These are phyloP conservation scores for Atkinsonella texensis DNA, from an alignment of 2,329 filamentous ascomycete genomes.

Conservation along the genomic window DNA sequence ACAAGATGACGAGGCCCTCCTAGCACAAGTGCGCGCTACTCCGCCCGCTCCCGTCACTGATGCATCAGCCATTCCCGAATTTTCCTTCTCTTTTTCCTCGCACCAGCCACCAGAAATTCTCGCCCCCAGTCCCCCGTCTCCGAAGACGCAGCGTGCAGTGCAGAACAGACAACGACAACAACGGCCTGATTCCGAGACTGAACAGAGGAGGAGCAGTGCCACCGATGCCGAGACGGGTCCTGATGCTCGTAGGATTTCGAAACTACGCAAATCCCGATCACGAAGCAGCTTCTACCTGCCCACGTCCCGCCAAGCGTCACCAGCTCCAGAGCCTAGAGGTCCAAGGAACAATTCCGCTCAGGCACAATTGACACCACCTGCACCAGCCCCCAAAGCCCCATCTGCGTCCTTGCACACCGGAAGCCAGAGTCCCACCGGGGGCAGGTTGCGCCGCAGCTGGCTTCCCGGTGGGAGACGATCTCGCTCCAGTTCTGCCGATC, in stretches of 20 bases:
- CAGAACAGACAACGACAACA: conserved; percentile 9
- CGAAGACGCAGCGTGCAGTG: conserved; percentile 14
- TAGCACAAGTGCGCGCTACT: neutral
- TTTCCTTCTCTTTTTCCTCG: conserved; percentile 10
- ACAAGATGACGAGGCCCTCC: neutral
- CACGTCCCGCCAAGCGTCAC: conserved; percentile 18
- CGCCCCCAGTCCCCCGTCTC: conserved; percentile 18
- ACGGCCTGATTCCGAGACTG: conserved; percentile 9
- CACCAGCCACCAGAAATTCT: conserved; percentile 16
- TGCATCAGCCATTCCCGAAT: conserved; percentile 11
- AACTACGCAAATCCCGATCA: conserved; percentile 13
- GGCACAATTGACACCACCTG: conserved; percentile 12
- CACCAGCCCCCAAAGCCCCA: conserved; percentile 13
- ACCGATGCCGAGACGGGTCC: neutral
- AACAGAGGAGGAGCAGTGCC: neutral
- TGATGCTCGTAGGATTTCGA: conserved; percentile 17
- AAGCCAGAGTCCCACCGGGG: conserved; percentile 32
- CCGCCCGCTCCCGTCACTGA: conserved; percentile 8
- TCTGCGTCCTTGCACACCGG: conserved; percentile 17
- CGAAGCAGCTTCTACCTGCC: conserved; percentile 19
- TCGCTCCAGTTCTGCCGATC: conserved; percentile 35
- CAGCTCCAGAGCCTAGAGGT: conserved; percentile 26
- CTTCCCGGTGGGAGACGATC: conserved; percentile 37
- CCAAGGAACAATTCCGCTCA: conserved; percentile 38
- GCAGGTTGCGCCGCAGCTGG: conserved; percentile 41